Base-by-base conservation (phyloP, 1,139 yeast genomes). In the Suhomyces bolitotheri region DNA sequence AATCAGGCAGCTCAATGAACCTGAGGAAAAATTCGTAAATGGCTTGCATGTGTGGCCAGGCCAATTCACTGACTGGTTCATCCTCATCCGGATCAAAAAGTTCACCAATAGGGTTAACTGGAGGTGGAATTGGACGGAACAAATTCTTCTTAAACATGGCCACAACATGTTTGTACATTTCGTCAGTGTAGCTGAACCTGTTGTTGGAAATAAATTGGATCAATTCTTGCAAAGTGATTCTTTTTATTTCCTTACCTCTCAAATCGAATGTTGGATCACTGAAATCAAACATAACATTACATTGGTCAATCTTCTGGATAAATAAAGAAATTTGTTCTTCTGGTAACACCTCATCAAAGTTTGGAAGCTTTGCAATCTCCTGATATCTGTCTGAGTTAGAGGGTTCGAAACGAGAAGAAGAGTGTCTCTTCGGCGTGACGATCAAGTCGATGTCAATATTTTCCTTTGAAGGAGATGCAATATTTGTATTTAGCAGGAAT, bases 1-100 rank as follows among this genome's bases (percentile, higher is more conserved):
- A 92, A 62, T 90, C 97, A 4, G 96, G 95, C 46, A 92, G 82
- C 62, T 92, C 98, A 44, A 92, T 83, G 62, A 92, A 92, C 52
- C 96, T 72, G 44, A 94, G 68, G 58, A 92, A 92, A 54, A 92
- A 88, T 59, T 92, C 97, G 64, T 94, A 92, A 27, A 90, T 95
- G 27, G 90, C 78, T 62, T 88, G 95, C 97, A 94, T 92, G 60
- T 92, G 99, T 4, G 98, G 96, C 99, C 99, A 92, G 5, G 97
- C 92, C 43, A 92, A 79, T 58, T 94, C 98, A 53, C 81, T 80
- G 27, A 92, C 95, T 2, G 97, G 97, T 62, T 92, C 99, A 64
- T 92, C 98, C 64, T 92, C 99, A 65, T 92, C 98, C 0, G 99
- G 98, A 53, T 94, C 98, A 60, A 78, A 94, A 19, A 92, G 76